Conservation (phyloP, 139 green algal species). For the Tetradesmus lagerheimii region DNA sequence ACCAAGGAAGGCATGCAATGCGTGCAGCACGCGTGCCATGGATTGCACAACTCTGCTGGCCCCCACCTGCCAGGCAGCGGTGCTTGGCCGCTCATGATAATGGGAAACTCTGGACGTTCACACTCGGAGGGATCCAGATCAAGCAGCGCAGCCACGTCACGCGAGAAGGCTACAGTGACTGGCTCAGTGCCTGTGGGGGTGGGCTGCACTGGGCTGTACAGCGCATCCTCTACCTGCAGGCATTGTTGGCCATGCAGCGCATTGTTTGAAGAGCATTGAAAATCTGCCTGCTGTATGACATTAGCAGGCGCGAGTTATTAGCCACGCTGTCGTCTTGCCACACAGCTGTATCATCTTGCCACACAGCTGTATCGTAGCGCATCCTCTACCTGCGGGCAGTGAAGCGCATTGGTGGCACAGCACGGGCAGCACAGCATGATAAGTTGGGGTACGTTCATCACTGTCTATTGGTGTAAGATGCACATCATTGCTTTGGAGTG, state of each 20-base stretch:
- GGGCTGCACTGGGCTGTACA: constrained; percentile 75
- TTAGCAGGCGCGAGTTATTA: too few relatives aligned
- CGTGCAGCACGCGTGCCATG: neutral
- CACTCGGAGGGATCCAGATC: constrained; percentile 74
- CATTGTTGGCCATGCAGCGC: too few relatives aligned
- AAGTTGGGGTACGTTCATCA: too few relatives aligned
- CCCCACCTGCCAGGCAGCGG: constrained; percentile 59
- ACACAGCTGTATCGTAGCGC: too few relatives aligned
- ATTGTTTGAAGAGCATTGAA: too few relatives aligned
- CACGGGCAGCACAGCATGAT: neutral
- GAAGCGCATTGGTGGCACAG: too few relatives aligned
- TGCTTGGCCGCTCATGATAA: constrained; percentile 76
- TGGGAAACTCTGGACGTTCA: constrained; percentile 77
- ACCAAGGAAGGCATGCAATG: neutral
- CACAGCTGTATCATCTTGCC: too few relatives aligned
- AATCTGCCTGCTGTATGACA: too few relatives aligned
- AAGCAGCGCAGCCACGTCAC: constrained; percentile 57
- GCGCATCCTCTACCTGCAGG: constrained; percentile 53
- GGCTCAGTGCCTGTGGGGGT: constrained; percentile 68
- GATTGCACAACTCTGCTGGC: neutral
- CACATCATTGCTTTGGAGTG: neutral
- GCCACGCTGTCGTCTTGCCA: too few relatives aligned
- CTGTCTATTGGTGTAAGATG: too few relatives aligned
- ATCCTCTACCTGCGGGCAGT: too few relatives aligned
- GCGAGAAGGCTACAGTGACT: constrained; percentile 59